These are phyloP conservation scores for Skeletonema potamos DNA, from an alignment of 108 stramenopile genomes.

Conservation along the genomic window DNA sequence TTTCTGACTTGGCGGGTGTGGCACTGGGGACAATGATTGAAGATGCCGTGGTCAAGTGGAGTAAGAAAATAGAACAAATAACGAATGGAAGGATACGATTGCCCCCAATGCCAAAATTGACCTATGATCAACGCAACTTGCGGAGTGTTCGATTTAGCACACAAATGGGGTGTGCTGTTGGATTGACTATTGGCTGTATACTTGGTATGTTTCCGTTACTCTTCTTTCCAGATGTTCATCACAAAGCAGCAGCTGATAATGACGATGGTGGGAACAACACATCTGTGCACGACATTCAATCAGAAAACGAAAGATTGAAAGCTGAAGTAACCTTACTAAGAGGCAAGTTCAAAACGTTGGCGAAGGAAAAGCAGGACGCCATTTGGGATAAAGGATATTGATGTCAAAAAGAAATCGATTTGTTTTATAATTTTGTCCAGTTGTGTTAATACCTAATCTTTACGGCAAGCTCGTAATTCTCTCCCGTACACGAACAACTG, in stretches of 20 bases:
- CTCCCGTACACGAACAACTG: constrained; percentile 51
- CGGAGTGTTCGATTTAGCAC: constrained; percentile 67
- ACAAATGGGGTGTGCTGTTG: constrained; percentile 82
- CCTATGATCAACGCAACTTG: constrained; percentile 76
- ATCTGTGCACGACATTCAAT: neutral
- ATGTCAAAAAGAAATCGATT: neutral
- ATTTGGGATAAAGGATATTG: constrained; percentile 8
- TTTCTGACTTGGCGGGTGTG: constrained; percentile 85
- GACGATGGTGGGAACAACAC: neutral
- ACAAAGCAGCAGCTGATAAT: constrained; percentile 8
- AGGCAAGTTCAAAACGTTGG: constrained; percentile 15
- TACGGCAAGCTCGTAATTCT: neutral
- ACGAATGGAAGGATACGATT: constrained; percentile 21
- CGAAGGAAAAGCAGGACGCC: constrained; percentile 4
- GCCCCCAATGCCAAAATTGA: constrained; percentile 66
- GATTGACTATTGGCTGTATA: constrained; percentile 91
- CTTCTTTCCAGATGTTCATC: constrained; percentile 50
- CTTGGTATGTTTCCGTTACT: constrained; percentile 96
- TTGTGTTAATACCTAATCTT: neutral
- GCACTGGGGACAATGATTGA: constrained; percentile 88
- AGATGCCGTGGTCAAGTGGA: constrained; percentile 45
- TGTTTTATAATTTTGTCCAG: neutral
- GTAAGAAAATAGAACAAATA: constrained; percentile 13
- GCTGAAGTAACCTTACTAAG: constrained; percentile 14
- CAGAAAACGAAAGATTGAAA: constrained; percentile 54